A percentile compares a stretch with the other conserved stretches of the same genome.
phyloP scores from a whole-genome alignment of 768 basidiomycete genomes.

The Tricholoma matsutake region DNA sequence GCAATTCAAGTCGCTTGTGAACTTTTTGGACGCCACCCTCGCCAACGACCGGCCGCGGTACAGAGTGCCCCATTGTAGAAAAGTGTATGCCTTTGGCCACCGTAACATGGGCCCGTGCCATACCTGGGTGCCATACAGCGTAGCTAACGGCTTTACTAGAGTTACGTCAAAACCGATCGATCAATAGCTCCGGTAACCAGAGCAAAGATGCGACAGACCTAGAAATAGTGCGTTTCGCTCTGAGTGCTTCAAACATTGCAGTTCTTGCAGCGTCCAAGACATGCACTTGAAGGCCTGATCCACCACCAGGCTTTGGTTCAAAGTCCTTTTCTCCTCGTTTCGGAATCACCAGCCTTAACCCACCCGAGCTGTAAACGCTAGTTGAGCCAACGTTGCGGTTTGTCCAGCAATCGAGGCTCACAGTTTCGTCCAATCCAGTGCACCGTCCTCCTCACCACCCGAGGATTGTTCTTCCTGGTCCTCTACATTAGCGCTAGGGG shows the following conservation, averaged over 20 bases:
- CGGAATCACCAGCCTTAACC: constrained; percentile 73
- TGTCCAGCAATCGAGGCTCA: constrained; percentile 34
- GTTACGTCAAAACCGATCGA: constrained; percentile 3
- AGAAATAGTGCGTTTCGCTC: constrained; percentile 68
- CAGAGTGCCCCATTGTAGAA: constrained; percentile 76
- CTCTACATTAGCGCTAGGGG: constrained; percentile 19
- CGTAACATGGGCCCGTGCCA: constrained; percentile 64
- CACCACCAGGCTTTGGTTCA: constrained; percentile 69
- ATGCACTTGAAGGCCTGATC: constrained; percentile 76
- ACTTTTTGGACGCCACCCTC: constrained; percentile 39
- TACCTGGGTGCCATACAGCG: constrained; percentile 71
- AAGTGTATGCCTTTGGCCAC: constrained; percentile 83
- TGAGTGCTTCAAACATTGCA: constrained; percentile 86
- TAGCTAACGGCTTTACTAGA: constrained; percentile 75
- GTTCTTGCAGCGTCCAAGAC: constrained; percentile 74
- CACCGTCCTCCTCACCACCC: constrained; percentile 71
- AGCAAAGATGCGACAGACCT: constrained; percentile 48
- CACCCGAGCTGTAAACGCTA: constrained; percentile 30
- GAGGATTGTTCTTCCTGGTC: constrained; percentile 50
- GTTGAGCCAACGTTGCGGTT: constrained; percentile 5
- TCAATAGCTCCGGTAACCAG: background rate
- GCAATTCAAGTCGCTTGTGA: constrained; percentile 72
- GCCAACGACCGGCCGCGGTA: constrained; percentile 42
- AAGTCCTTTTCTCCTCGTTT: constrained; percentile 98
- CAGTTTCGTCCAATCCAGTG: constrained; percentile 81